Base-by-base conservation (phyloP, 805 yeast genomes). In the Teunomyces kruisii region DNA sequence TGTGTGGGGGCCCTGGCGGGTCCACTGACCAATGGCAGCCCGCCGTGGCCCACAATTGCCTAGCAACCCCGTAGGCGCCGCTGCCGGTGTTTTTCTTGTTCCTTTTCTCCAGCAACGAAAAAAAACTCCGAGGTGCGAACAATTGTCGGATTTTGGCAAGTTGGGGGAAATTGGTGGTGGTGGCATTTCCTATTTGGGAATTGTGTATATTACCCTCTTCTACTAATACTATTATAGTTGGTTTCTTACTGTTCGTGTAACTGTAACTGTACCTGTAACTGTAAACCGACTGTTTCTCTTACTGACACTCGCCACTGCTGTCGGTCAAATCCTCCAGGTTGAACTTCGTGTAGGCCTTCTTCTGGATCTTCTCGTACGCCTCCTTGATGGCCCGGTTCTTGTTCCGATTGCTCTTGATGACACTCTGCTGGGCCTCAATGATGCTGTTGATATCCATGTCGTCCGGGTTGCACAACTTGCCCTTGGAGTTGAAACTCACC, bases 371-470 rank as follows among this genome's bases (percentile, higher is more conserved):
- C 14, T 54, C 47, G 53, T 65, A 80, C 40, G 73, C 64, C 51
- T 65, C 72, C 52, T 68, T 70, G 26, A 79, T 59, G 39, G 60
- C 57, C 15, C 55, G 53, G 45, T 78, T 79, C 52, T 79, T 78
- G 28, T 59, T 64, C 44, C 70, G 64, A 43, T 72, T 74, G 39
- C 51, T 51, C 39, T 54, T 56, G 32, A 71, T 68, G 4, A 73
- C 75, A 28, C 58, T 61, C 32, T 58, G 50, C 47, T 72, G 76
- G 6, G 75, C 74, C 31, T 54, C 54, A 31, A 72, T 60, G 17
- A 72, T 68, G 43, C 65, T 55, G 17, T 53, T 52, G 19, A 74
- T 62, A 40, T 72, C 75, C 39, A 70, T 56, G 52, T 74, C 78
- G 3, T 62, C 64, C 1, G 67, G 62, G 40, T 62, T 56, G 16